Base-by-base conservation (phyloP, 2,329 filamentous ascomycete genomes). In the Dactylonectria macrodidyma region DNA sequence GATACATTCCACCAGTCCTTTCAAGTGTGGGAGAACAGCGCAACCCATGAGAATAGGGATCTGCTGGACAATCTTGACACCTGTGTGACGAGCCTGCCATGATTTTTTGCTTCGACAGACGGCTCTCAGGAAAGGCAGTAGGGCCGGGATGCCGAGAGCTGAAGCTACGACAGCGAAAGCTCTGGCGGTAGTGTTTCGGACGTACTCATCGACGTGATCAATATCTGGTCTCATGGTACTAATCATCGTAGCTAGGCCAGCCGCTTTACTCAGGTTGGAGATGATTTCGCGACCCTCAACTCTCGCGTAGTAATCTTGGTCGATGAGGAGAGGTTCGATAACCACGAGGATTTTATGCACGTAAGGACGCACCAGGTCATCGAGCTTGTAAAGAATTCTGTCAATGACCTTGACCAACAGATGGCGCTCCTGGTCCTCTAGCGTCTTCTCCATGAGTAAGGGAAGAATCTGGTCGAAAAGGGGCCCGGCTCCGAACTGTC, bases 11-110 rank as follows among this genome's bases (percentile, higher is more conserved):
- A 99, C 96, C 11, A 99, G 86, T 5, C 95, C 95, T 81, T 98
- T 98, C 60, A 99, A 87, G 81, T 99, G 95, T 38, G 96, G 96
- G 30, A 99, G 85, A 59, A 99, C 94, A 51, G 96, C 96, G 79
- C 96, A 99, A 33, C 96, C 96, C 96, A 99, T 99, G 5, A 99
- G 85, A 74, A 99, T 99, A 24, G 96, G 95, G 76, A 99, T 98
- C 79, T 99, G 96, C 81, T 99, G 96, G 16, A 99, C 93, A 78
- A 99, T 99, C 86, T 99, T 99, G 72, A 99, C 96, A 84, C 96
- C 96, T 2, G 96, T 99, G 80, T 99, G 96, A 69, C 96, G 89
- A 60, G 96, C 96, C 80, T 98, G 95, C 96, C 96, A 99, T 64
- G 96, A 98, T 83, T 99, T 99, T 84, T 98, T 98, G 84, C 95